These are phyloP conservation scores for Colletotrichum simmondsii DNA, from an alignment of 2,329 filamentous ascomycete genomes.

Conservation along the genomic window DNA sequence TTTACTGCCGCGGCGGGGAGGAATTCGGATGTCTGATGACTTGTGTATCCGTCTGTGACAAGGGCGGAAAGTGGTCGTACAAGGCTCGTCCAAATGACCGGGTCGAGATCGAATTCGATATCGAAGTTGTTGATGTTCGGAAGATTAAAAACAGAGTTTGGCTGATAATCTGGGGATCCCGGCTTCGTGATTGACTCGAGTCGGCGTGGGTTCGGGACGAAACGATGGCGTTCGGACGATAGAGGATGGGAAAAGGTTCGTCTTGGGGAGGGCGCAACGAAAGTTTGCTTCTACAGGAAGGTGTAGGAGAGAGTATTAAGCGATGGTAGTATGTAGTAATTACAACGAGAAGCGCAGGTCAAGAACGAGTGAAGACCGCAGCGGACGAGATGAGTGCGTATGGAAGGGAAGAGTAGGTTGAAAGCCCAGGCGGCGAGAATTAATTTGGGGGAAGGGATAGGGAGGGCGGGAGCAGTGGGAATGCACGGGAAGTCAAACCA, in stretches of 20 bases:
- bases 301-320: constrained; percentile 18
- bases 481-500: constrained; percentile 31
- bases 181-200: constrained; percentile 1
- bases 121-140: neutral
- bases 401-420: neutral
- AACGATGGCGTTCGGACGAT: constrained; percentile 16
- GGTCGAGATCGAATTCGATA: neutral
- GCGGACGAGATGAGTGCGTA: neutral
- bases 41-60: neutral
- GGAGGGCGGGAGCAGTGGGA: constrained; percentile 26
- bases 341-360: neutral
- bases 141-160: neutral
- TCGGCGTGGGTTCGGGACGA: neutral
- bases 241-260: constrained; percentile 4
- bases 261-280: neutral
- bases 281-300: neutral
- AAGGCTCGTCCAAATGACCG: neutral
- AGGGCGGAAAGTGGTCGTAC: neutral
- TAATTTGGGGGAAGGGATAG: constrained; percentile 24
- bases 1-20: constrained; percentile 20
- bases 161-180: neutral
- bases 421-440: constrained; percentile 19
- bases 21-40: constrained; percentile 20
- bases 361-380: constrained; percentile 25
- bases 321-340: constrained; percentile 9